Percentiles rank a stretch among this genome's conserved stretches.
Evolutionary conservation across 2,329 filamentous ascomycete species (phyloP).

Genomic region (Cladophialophora exuberans): DNA sequence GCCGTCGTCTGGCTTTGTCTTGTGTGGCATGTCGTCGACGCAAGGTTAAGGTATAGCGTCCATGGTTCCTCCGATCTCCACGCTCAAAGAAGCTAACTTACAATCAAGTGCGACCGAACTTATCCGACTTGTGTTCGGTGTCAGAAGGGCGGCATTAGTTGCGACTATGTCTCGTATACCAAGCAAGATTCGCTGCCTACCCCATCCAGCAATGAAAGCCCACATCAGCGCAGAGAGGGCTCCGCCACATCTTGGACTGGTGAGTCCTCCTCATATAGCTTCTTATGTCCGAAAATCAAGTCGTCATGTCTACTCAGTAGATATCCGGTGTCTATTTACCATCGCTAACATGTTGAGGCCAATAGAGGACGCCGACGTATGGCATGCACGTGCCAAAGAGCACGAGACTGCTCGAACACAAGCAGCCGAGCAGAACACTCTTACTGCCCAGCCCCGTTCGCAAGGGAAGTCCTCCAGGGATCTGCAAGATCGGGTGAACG

Average conservation of each 20-base stretch:
- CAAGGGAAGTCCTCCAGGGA: constrained; percentile 19
- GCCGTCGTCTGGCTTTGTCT: constrained; percentile 31
- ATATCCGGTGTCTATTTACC: too few relatives aligned
- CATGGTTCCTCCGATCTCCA: not conserved
- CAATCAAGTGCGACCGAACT: constrained; percentile 32
- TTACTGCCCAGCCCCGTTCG: constrained; percentile 10
- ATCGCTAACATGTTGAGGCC: not conserved
- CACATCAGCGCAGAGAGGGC: constrained; percentile 18
- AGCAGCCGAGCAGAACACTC: not conserved
- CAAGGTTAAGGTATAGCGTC: constrained; percentile 23
- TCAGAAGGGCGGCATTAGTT: constrained; percentile 31
- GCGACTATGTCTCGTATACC: constrained; percentile 34
- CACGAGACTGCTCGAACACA: too few relatives aligned
- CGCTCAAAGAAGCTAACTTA: not conserved
- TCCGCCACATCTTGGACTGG: constrained; percentile 25
- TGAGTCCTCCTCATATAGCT: not conserved
- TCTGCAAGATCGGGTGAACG: constrained; percentile 25
- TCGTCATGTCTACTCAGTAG: too few relatives aligned
- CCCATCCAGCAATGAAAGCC: constrained; percentile 22
- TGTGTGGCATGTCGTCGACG: constrained; percentile 32
- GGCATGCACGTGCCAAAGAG: constrained; percentile 16
- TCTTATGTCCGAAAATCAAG: too few relatives aligned
- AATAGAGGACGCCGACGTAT: constrained; percentile 28
- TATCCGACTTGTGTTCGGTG: constrained; percentile 33
- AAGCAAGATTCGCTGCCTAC: constrained; percentile 20